Evolutionary conservation across 345 rosid genomes (phyloP).

Genomic region (Lumnitzera littorea): DNA sequence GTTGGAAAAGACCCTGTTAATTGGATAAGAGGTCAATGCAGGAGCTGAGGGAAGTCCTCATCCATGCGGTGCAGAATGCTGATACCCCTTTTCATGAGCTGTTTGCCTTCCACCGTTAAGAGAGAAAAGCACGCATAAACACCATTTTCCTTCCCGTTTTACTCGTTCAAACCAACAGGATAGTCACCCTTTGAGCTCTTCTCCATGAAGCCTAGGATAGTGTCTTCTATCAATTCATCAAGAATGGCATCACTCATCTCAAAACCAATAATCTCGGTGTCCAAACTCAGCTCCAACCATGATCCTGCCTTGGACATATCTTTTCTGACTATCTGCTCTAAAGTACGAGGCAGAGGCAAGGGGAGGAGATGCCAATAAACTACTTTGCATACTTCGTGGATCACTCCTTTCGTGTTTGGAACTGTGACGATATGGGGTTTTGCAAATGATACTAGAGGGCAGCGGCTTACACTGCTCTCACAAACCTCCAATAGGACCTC

Average conservation of each 20-base stretch:
- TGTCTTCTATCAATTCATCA: conserved; percentile 63
- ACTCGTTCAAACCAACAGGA: no score
- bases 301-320: conserved; percentile 55
- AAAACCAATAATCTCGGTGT: conserved; percentile 38
- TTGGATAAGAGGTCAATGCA: no score
- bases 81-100: no score
- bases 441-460: conserved; percentile 41
- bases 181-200: neutral
- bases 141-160: no score
- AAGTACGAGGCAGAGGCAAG: conserved; percentile 50
- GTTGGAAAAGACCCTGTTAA: no score
- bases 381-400: conserved; percentile 52
- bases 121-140: no score
- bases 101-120: no score
- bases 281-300: conserved; percentile 68
- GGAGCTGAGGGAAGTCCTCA: no score
- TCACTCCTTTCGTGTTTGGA: conserved; percentile 33
- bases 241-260: conserved; percentile 57
- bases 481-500: conserved; percentile 70
- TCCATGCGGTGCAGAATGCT: no score
- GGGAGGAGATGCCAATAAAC: conserved; percentile 68
- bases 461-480: conserved; percentile 32
- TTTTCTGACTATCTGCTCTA: conserved; percentile 70
- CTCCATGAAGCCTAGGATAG: conserved; percentile 23
- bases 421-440: conserved; percentile 32